Percentiles rank a stretch among this genome's conserved stretches.
phyloP scores from a whole-genome alignment of 1,284 basidiomycete species.

The Jaminaea rosea region DNA sequence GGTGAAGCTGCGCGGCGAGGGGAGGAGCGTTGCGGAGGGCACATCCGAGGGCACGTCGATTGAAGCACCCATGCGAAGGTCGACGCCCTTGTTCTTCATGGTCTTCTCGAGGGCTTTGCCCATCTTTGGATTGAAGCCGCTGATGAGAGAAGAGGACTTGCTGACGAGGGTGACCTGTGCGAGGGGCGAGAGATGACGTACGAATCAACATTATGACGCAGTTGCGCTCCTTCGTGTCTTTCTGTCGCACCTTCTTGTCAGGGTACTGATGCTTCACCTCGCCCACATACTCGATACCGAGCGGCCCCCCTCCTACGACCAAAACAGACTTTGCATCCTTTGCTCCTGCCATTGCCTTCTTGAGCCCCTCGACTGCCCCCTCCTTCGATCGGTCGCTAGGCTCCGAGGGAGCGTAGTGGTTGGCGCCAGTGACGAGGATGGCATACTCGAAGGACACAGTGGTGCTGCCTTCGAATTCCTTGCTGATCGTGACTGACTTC shows the following conservation, averaged over 20 bases:
- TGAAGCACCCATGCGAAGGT: conserved; percentile 44
- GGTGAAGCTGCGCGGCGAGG: conserved; percentile 15
- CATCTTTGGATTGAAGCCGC: too few relatives aligned
- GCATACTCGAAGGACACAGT: conserved; percentile 11
- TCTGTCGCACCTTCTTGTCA: conserved; percentile 40
- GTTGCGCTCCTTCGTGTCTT: too few relatives aligned
- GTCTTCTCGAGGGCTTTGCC: too few relatives aligned
- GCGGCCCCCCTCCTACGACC: conserved; percentile 46
- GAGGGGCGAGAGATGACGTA: too few relatives aligned
- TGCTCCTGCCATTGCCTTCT: conserved; percentile 14
- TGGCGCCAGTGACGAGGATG: conserved; percentile 16
- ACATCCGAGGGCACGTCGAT: conserved; percentile 31
- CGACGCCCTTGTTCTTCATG: conserved; percentile 40
- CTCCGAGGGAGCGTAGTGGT: conserved; percentile 12
- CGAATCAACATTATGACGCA: too few relatives aligned
- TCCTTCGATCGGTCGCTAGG: conserved; percentile 2
- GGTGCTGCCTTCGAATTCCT: neutral
- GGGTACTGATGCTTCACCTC: conserved; percentile 17
- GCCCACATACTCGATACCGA: conserved; percentile 52
- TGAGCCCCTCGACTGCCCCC: conserved; percentile 12
- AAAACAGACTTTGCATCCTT: conserved; percentile 16
- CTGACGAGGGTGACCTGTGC: too few relatives aligned
- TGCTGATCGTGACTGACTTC: conserved; percentile 1
- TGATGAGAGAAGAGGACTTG: too few relatives aligned
- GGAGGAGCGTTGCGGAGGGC: conserved; percentile 19